These are phyloP conservation scores for Penicillium sp. DNA, from an alignment of 2,329 filamentous ascomycete species.

Conservation along the genomic window DNA sequence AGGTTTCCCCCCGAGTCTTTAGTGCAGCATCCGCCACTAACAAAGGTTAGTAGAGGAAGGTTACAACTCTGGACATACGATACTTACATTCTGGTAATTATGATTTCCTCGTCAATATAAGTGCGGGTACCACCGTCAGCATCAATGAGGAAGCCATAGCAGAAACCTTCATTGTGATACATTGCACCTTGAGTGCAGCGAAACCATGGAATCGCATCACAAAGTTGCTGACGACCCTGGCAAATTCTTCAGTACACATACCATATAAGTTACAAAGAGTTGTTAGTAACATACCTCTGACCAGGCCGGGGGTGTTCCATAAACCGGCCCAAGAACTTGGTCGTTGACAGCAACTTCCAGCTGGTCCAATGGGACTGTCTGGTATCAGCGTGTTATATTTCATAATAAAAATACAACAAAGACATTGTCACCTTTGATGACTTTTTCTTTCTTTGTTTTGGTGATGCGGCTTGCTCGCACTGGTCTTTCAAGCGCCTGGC, in stretches of 20 bases:
- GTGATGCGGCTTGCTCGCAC: not conserved
- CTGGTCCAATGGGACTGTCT: not conserved
- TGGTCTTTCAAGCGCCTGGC: not conserved
- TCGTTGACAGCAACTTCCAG: not conserved
- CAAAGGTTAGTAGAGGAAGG: constrained; percentile 14
- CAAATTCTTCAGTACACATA: not conserved
- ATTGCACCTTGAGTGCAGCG: constrained; percentile 59
- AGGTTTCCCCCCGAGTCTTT: constrained; percentile 49
- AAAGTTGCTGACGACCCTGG: constrained; percentile 56
- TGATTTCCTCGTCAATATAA: constrained; percentile 57
- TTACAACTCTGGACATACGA: not conserved
- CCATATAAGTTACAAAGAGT: not conserved
- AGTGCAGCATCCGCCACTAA: constrained; percentile 54
- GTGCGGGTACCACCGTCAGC: constrained; percentile 54
- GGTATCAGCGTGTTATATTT: not conserved
- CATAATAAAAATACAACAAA: not conserved
- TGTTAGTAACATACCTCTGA: not conserved
- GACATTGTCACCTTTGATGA: not conserved
- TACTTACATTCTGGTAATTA: constrained; percentile 61
- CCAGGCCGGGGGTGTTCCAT: constrained; percentile 3
- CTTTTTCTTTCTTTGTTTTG: not conserved
- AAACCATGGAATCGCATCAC: constrained; percentile 63
- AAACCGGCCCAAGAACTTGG: not conserved
- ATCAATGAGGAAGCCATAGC: constrained; percentile 60
- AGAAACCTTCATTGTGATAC: constrained; percentile 52